These are phyloP conservation scores for Biscogniauxia sp. DNA, from an alignment of 2,329 filamentous ascomycete genomes.

Conservation along the genomic window DNA sequence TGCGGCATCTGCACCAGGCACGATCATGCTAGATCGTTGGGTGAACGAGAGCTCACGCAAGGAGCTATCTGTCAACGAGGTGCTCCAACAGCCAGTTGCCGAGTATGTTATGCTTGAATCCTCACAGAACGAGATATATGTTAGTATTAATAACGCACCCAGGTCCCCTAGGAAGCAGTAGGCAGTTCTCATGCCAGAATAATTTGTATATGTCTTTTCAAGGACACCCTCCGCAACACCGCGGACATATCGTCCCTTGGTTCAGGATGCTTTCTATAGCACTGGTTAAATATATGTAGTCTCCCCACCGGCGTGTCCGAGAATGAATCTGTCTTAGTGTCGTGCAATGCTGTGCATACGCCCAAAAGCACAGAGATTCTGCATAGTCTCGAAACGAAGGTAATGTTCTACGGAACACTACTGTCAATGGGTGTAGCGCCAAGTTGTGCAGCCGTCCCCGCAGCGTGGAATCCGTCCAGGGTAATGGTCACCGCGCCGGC, in stretches of 20 bases:
- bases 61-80: slow-evolving; percentile 26
- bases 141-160: slow-evolving; percentile 12
- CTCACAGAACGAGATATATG: slow-evolving; percentile 1
- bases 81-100: slow-evolving; percentile 23
- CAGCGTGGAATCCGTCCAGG: slow-evolving; percentile 75
- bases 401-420: slow-evolving; percentile 21
- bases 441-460: slow-evolving; percentile 19
- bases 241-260: slow-evolving; percentile 8
- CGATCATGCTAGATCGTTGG: slow-evolving; percentile 28
- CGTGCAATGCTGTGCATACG: slow-evolving; percentile 11
- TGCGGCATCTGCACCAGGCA: slow-evolving; percentile 3
- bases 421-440: slow-evolving; percentile 16
- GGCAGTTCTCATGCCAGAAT: slow-evolving; percentile 5
- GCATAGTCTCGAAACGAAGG: slow-evolving; percentile 20
- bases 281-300: slow-evolving; percentile 12
- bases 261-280: slow-evolving; percentile 17
- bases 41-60: slow-evolving; percentile 22
- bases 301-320: slow-evolving; percentile 10
- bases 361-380: slow-evolving; percentile 13
- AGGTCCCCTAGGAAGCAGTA: slow-evolving; percentile 19
- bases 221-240: slow-evolving; percentile 8
- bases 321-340: slow-evolving; percentile 16
- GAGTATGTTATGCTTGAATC: slow-evolving; percentile 18
- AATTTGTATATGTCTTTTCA: slow-evolving; percentile 23
- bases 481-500: slow-evolving; percentile 88